Conservation (phyloP, 345 rosid genomes). For the Nephelium lappaceum region DNA sequence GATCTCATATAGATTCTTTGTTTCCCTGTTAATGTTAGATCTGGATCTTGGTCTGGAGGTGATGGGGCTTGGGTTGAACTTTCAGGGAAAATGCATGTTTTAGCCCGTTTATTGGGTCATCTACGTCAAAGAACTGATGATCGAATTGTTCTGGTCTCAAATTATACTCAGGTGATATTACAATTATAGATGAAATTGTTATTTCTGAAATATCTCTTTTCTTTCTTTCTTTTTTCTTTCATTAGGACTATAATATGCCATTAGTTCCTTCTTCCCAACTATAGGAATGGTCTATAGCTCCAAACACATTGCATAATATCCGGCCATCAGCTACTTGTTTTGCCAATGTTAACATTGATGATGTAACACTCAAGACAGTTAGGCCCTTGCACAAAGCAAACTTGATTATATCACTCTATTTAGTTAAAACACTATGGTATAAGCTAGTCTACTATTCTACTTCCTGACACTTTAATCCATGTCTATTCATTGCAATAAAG, state of each 20-base stretch:
- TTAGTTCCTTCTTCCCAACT: background rate
- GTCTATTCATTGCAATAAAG: background rate
- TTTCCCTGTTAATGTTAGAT: conserved; percentile 47
- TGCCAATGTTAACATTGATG: background rate
- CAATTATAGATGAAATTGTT: conserved; percentile 16
- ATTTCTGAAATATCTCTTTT: background rate
- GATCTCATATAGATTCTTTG: conserved; percentile 19
- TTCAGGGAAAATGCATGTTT: conserved; percentile 97
- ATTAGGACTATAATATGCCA: background rate
- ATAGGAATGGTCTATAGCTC: background rate
- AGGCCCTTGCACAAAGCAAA: background rate
- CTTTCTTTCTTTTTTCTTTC: background rate
- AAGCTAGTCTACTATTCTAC: background rate
- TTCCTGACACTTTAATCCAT: background rate
- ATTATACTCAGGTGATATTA: conserved; percentile 83
- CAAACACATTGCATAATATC: background rate
- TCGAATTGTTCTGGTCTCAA: conserved; percentile 95
- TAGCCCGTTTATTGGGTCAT: conserved; percentile 85
- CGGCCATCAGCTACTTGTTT: background rate
- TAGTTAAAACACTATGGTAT: background rate
- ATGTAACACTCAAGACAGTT: background rate
- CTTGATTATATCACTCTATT: background rate
- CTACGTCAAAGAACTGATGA: conserved; percentile 83
- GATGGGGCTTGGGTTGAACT: conserved; percentile 98
- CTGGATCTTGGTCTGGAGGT: conserved; percentile 96